phyloP scores from a whole-genome alignment of 805 yeast species.

The Candida dendrica region DNA sequence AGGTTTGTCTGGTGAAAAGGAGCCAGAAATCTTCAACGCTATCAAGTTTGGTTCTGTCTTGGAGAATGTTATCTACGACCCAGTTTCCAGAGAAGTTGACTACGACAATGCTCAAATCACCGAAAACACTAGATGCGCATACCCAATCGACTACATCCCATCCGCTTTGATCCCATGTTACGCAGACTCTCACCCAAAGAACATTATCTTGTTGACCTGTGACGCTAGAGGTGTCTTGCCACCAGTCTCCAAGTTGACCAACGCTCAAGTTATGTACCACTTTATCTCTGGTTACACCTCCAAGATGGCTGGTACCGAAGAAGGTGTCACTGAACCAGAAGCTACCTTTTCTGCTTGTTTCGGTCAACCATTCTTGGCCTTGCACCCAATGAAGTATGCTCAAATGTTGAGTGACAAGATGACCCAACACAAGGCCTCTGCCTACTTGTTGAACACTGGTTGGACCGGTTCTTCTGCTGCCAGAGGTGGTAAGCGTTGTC shows the following conservation, averaged over 20 bases:
- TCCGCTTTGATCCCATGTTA: conserved; percentile 93
- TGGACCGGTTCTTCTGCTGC: conserved; percentile 95
- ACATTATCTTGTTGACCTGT: conserved; percentile 88
- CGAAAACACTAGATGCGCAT: conserved; percentile 97
- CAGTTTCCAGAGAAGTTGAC: conserved; percentile 72
- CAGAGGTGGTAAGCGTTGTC: conserved; percentile 95
- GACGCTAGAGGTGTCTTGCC: conserved; percentile 98
- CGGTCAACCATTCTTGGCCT: conserved; percentile 97
- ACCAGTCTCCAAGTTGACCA: conserved; percentile 88
- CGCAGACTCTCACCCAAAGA: conserved; percentile 85
- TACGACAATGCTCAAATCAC: conserved; percentile 77
- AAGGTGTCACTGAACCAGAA: conserved; percentile 96
- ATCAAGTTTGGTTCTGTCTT: conserved; percentile 90
- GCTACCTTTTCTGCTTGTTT: conserved; percentile 98
- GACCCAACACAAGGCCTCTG: conserved; percentile 78
- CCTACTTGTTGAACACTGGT: conserved; percentile 97
- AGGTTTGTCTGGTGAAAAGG: conserved; percentile 82
- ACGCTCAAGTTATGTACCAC: conserved; percentile 98
- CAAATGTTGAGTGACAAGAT: conserved; percentile 93
- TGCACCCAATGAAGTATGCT: conserved; percentile 97
- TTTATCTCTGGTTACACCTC: conserved; percentile 98
- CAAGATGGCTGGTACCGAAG: conserved; percentile 99
- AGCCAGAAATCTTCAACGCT: conserved; percentile 95
- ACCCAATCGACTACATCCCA: conserved; percentile 95
- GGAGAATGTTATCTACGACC: conserved; percentile 88